Conservation (phyloP, 169 alveolate genomes). For the Ichthyophthirius multifiliis region DNA sequence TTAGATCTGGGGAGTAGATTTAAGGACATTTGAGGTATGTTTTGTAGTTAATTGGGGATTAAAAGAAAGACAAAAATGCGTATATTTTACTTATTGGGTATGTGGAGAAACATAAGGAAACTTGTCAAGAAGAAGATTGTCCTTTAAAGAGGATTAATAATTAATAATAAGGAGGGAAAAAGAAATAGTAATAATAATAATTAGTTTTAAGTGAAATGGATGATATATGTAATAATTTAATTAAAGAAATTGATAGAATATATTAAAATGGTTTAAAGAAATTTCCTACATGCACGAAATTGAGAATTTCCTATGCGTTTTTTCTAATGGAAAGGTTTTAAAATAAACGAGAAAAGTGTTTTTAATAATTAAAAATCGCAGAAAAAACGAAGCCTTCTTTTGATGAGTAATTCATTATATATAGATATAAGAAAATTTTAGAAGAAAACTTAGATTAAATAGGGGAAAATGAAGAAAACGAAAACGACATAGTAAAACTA, state of each 20-base stretch:
- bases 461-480: not conserved
- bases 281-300: slow-evolving; percentile 26
- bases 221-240: slow-evolving; percentile 5
- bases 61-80: slow-evolving; percentile 15
- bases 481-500: slow-evolving; percentile 5
- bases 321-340: slow-evolving; percentile 14
- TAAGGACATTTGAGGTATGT: slow-evolving; percentile 34
- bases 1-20: slow-evolving; percentile 30
- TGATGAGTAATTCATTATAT: slow-evolving; percentile 26
- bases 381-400: slow-evolving; percentile 23
- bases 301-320: slow-evolving; percentile 35
- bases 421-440: slow-evolving; percentile 17
- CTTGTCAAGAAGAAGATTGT: slow-evolving; percentile 31
- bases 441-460: not conserved
- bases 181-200: not conserved
- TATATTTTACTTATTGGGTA: slow-evolving; percentile 36
- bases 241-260: slow-evolving; percentile 12
- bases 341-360: not conserved
- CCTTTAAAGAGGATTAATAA: slow-evolving; percentile 9
- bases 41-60: not conserved
- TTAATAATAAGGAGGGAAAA: not conserved
- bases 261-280: slow-evolving; percentile 23
- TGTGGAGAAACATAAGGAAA: slow-evolving; percentile 41
- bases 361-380: slow-evolving; percentile 8
- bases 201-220: slow-evolving; percentile 26